Evolutionary conservation across 2,329 filamentous ascomycete species (phyloP), one percentile per base, ranked within the genome.

Genomic region (Arachnomyces sp.): DNA sequence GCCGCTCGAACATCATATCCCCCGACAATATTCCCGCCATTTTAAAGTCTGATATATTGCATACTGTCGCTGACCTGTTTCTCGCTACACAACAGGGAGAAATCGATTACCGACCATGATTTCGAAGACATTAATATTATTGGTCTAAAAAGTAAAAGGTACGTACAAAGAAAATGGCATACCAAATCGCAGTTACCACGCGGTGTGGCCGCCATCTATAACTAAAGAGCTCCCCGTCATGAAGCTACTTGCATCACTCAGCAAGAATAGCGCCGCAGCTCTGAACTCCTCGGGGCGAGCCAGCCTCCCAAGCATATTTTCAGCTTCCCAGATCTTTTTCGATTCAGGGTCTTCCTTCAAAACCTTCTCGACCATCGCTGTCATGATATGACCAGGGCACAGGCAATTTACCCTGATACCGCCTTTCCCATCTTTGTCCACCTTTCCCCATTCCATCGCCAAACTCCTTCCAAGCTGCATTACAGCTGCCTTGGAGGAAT

Each of bases 331-430:
- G 5, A 56, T 55, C 8, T 57, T 57, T 17, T 55, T 51, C 4
- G 63, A 51, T 53, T 88, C 83, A 0, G 87, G 87, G 49, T 77
- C 84, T 47, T 82, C 72, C 48, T 79, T 72, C 54, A 94, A 92
- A 25, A 94, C 74, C 43, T 77, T 74, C 57, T 85, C 77, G 1
- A 90, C 84, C 88, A 94, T 94, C 15, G 82, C 77, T 1, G 72
- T 76, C 16, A 74, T 60, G 33, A 76, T 73, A 43, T 76, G 72
- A 0, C 72, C 72, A 1, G 72, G 72, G 44, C 66, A 72, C 14
- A 76, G 49, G 13, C 65, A 68, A 48, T 77, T 77, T 9, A 77
- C 73, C 2, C 71, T 60, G 36, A 77, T 75, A 1, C 68, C 61
- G 55, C 31, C 31, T 32, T 16, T 16, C 13, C 33, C 33, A 55